Percentiles rank a stretch among this genome's conserved stretches.
Conservation (phyloP, 345 rosid genomes). For the Salix viminalis region DNA sequence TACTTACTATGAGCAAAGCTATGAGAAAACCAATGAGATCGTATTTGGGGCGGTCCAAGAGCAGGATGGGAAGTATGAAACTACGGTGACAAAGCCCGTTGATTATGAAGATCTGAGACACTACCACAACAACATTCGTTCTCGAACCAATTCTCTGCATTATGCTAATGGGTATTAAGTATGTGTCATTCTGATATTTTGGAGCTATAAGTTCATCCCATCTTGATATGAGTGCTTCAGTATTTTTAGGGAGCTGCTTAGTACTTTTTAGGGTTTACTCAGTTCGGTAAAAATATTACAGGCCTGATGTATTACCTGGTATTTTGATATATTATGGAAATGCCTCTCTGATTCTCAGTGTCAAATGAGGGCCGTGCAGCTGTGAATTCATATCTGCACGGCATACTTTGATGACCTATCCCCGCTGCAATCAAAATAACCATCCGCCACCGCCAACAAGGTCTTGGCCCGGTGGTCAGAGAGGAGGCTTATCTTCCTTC, state of each 20-base stretch:
- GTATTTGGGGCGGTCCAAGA: slow-evolving; percentile 91
- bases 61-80: slow-evolving; percentile 41
- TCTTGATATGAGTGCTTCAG: neutral
- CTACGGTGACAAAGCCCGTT: slow-evolving; percentile 51
- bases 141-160: slow-evolving; percentile 39
- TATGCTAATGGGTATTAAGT: slow-evolving; percentile 23
- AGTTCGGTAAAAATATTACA: slow-evolving; percentile 1
- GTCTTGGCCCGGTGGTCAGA: too few relatives aligned
- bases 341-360: neutral
- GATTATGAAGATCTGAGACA: slow-evolving; percentile 44
- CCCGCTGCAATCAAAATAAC: neutral
- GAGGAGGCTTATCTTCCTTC: too few relatives aligned
- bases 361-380: neutral
- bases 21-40: slow-evolving; percentile 73
- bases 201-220: neutral
- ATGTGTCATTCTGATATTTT: neutral
- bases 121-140: slow-evolving; percentile 42
- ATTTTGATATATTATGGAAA: neutral
- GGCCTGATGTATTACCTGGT: slow-evolving; percentile 2
- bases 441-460: too few relatives aligned
- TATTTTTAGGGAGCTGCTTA: slow-evolving; percentile 10
- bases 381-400: neutral
- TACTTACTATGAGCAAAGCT: slow-evolving; percentile 70
- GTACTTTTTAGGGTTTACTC: neutral
- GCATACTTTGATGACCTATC: neutral